Base-by-base conservation (phyloP, 2,329 filamentous ascomycete genomes). In the Trichoderma hamatum region DNA sequence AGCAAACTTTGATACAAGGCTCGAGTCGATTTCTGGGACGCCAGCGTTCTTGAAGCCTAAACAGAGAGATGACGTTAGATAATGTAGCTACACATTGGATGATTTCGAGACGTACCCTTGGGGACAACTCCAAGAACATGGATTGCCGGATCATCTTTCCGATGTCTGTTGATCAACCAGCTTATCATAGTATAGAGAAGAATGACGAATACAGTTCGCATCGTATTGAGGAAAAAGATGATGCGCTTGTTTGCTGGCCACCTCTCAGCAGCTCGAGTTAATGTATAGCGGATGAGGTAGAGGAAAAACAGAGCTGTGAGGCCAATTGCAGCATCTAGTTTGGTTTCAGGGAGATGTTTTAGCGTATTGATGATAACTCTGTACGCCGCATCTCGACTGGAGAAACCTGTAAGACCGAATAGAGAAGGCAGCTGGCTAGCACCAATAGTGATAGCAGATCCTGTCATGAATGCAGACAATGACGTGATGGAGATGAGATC, bases 401-500 rank as follows among this genome's bases (percentile, higher is more conserved):
- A 88, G 78, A 96, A 89, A 26, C 87, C 86, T 1, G 84, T 85
- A 76, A 97, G 90, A 7, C 96, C 96, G 82, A 99, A 87, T 78
- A 98, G 82, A 2, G 86, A 86, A 1, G 92, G 91, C 5, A 97
- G 85, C 79, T 99, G 96, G 39, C 96, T 94, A 28, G 89, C 86
- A 19, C 88, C 89, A 76, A 99, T 98, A 75, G 88, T 97, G 79
- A 99, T 86, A 66, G 95, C 94, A 5, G 95, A 97, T 2, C 95
- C 95, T 0, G 96, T 98, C 92, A 98, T 97, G 83, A 97, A 98
- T 3, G 96, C 94, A 0, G 92, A 94, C 66, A 98, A 92, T 0
- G 94, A 92, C 1, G 93, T 90, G 68, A 97, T 88, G 1, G 96
- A 92, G 74, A 98, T 97, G 75, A 97, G 87, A 73, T 98, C 94